Evolutionary conservation across 495 filamentous ascomycete genomes (phyloP).

Genomic region (Penicillium atrosanguineum): DNA sequence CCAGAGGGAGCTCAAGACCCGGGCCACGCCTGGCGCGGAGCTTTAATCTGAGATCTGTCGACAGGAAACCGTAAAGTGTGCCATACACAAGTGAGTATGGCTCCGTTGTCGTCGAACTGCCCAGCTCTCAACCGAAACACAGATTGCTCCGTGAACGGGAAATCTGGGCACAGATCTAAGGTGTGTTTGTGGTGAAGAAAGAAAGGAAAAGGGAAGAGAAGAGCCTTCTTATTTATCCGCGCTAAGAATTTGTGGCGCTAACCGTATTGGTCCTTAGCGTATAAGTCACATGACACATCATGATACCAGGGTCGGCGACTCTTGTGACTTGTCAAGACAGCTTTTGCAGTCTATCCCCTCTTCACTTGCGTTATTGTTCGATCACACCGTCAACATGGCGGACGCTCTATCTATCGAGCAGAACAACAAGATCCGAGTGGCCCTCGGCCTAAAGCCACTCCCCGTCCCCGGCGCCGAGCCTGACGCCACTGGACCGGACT

Average conservation of each 20-base stretch:
- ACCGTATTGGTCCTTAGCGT: conserved; percentile 6
- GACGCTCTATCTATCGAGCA: conserved; percentile 87
- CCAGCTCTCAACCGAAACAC: conserved; percentile 72
- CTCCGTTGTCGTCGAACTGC: conserved; percentile 87
- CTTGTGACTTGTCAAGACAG: neutral
- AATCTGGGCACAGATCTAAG: conserved; percentile 80
- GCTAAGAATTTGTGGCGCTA: conserved; percentile 26
- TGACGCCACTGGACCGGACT: conserved; percentile 50
- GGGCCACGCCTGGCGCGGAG: conserved; percentile 36
- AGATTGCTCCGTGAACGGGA: conserved; percentile 56
- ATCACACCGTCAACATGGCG: conserved; percentile 53
- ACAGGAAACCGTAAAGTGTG: conserved; percentile 77
- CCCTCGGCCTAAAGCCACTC: conserved; percentile 86
- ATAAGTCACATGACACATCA: conserved; percentile 8
- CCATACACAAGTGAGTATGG: conserved; percentile 62
- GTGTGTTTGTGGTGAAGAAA: conserved; percentile 47
- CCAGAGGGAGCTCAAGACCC: conserved; percentile 69
- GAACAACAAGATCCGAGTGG: conserved; percentile 87
- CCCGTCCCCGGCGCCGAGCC: conserved; percentile 65
- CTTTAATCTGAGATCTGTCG: conserved; percentile 88
- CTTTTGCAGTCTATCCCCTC: neutral
- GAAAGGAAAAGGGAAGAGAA: conserved; percentile 38
- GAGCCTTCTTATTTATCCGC: conserved; percentile 31
- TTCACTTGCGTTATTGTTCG: conserved; percentile 5
- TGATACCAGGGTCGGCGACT: conserved; percentile 7